Conservation (phyloP, 106 monocot species). For the Platanthera guangdongensis region DNA sequence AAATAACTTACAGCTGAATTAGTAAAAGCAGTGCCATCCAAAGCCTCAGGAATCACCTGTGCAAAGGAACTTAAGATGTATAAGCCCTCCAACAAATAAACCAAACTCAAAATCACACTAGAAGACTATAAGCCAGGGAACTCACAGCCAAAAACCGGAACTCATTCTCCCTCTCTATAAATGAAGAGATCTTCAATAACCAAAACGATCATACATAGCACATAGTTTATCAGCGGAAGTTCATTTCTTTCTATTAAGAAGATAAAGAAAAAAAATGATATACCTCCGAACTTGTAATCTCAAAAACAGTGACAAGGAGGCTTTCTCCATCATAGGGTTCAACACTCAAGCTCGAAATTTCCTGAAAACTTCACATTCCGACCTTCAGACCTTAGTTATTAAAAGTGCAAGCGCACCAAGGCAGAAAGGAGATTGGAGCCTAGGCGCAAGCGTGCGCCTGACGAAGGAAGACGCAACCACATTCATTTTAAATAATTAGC, state of each 20-base stretch:
- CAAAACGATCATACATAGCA: not conserved
- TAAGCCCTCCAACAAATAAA: not conserved
- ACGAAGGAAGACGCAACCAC: too few species aligned
- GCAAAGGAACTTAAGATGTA: not conserved
- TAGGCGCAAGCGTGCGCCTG: too few species aligned
- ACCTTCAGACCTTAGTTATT: not conserved
- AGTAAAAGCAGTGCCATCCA: constrained; percentile 48
- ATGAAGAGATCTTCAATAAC: constrained; percentile 55
- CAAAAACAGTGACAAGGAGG: constrained; percentile 86
- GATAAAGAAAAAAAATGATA: not conserved
- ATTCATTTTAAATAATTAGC: too few species aligned
- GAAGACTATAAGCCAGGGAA: constrained; percentile 2
- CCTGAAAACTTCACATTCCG: constrained; percentile 33
- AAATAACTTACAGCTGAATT: constrained; percentile 58
- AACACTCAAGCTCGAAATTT: constrained; percentile 95
- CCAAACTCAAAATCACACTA: constrained; percentile 10
- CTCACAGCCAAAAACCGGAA: constrained; percentile 91
- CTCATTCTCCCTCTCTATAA: constrained; percentile 88
- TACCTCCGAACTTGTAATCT: constrained; percentile 73
- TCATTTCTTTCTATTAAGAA: not conserved
- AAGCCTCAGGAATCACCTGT: constrained; percentile 75
- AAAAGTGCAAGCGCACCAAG: too few species aligned
- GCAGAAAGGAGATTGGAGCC: too few species aligned
- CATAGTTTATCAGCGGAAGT: not conserved
- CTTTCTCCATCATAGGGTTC: constrained; percentile 75